Base-by-base conservation (phyloP, 768 basidiomycete genomes). In the Xerocomellus amylosporus region DNA sequence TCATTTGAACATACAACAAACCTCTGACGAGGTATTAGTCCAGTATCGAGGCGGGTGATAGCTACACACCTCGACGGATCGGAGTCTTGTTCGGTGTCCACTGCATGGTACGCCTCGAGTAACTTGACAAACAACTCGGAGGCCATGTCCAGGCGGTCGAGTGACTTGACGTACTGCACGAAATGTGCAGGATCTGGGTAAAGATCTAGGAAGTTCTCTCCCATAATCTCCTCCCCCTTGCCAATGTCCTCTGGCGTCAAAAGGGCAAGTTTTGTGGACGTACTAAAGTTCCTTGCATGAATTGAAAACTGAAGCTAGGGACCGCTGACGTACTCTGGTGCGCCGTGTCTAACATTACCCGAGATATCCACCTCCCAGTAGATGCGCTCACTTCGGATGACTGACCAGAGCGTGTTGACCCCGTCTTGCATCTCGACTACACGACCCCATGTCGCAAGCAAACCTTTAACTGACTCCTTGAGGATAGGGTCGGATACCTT, bases 171-270 rank as follows among this genome's bases (percentile, higher is more conserved):
- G 47, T 87, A 84, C 10, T 70, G 71, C 14, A 88, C 84, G 54
- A 93, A 81, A 59, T 84, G 82, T 3, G 68, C 64, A 2, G 95
- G 89, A 63, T 93, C 86, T 2, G 93, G 93, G 54, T 86, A 87
- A 14, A 90, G 73, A 47, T 82, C 75, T 28, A 95, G 73, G 9
- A 85, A 66, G 57, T 86, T 80, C 17, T 80, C 61, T 58, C 77
- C 74, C 31, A 77, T 64, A 1, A 68, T 59, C 22, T 74, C 74
- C 24, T 77, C 72, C 20, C 71, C 74, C 28, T 67, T 69, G 17
- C 63, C 65, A 3, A 79, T 58, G 51, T 81, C 77, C 34, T 79
- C 75, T 4, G 86, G 83, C 1, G 82, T 81, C 40, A 85, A 69
- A 13, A 88, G 63, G 7, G 76, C 67, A 15, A 78, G 71, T 1